Percentiles rank a stretch among this genome's conserved stretches.
These are phyloP conservation scores for Rhynchosporium graminicola DNA, from an alignment of 2,329 filamentous ascomycete species.

Conservation along the genomic window DNA sequence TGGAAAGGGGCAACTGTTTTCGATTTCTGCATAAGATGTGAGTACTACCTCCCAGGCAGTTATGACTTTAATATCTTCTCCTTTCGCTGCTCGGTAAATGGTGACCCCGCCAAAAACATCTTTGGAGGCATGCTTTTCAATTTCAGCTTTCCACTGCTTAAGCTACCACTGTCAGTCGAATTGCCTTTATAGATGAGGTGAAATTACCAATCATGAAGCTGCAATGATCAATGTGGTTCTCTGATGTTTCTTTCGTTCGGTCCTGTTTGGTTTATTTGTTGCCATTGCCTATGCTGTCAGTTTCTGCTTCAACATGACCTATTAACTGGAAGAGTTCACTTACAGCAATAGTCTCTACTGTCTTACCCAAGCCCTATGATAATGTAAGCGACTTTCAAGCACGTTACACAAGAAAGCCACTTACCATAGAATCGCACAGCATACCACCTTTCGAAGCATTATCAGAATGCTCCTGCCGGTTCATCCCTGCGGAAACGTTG, in stretches of 20 bases:
- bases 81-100: neutral
- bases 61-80: neutral
- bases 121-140: neutral
- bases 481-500: neutral
- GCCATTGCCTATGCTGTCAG: constrained; percentile 1
- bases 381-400: neutral
- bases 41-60: constrained; percentile 1
- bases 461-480: neutral
- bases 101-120: neutral
- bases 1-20: constrained; percentile 6
- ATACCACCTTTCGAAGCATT: neutral
- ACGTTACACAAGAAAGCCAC: neutral
- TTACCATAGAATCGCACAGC: constrained; percentile 1
- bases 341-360: neutral
- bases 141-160: neutral
- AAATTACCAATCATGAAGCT: neutral
- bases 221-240: constrained; percentile 10
- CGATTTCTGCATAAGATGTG: neutral
- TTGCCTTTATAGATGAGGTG: neutral
- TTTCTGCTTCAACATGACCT: neutral
- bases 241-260: neutral
- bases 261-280: neutral
- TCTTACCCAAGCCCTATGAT: constrained; percentile 6
- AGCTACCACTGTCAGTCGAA: neutral
- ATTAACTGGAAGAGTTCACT: neutral